These are phyloP conservation scores for Escallonia rubra DNA, from an alignment of 129 eudicot species.

Conservation along the genomic window DNA sequence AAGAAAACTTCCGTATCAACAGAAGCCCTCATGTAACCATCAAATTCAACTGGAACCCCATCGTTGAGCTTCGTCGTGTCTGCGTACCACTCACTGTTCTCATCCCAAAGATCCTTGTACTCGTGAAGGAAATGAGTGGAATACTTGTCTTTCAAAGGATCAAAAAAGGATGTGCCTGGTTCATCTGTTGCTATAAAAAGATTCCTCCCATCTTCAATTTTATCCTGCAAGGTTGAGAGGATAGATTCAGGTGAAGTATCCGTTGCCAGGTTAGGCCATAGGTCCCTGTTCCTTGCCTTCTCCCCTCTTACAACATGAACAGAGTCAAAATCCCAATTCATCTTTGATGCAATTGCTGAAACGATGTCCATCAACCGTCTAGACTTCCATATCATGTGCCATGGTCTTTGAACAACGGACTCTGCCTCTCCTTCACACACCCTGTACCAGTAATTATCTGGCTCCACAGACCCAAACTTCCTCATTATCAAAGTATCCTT, in stretches of 20 bases:
- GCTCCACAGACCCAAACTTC: constrained; percentile 81
- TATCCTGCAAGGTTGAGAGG: constrained; percentile 51
- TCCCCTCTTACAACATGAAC: constrained; percentile 91
- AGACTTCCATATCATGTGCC: constrained; percentile 88
- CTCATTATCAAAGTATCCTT: constrained; percentile 76
- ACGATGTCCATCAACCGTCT: constrained; percentile 78
- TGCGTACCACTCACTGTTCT: constrained; percentile 70
- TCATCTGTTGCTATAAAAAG: constrained; percentile 80
- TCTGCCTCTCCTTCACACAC: constrained; percentile 93
- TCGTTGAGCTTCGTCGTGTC: constrained; percentile 68
- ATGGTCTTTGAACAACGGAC: constrained; percentile 69
- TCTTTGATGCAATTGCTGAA: constrained; percentile 56
- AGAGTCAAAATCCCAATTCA: constrained; percentile 91
- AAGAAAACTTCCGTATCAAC: constrained; percentile 94
- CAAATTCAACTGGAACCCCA: constrained; percentile 87
- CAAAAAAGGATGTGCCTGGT: constrained; percentile 58
- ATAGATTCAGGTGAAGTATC: constrained; percentile 83
- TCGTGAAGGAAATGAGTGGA: constrained; percentile 86
- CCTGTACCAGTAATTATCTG: constrained; percentile 88
- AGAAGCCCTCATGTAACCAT: constrained; percentile 91
- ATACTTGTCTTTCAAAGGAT: constrained; percentile 80
- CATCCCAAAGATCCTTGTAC: constrained; percentile 45
- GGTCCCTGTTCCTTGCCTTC: constrained; percentile 57
- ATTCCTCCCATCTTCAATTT: constrained; percentile 66
- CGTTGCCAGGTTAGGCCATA: constrained; percentile 76